Evolutionary conservation across 176 grass and related monocot genomes (phyloP).

Genomic region (Oryza nivara): DNA sequence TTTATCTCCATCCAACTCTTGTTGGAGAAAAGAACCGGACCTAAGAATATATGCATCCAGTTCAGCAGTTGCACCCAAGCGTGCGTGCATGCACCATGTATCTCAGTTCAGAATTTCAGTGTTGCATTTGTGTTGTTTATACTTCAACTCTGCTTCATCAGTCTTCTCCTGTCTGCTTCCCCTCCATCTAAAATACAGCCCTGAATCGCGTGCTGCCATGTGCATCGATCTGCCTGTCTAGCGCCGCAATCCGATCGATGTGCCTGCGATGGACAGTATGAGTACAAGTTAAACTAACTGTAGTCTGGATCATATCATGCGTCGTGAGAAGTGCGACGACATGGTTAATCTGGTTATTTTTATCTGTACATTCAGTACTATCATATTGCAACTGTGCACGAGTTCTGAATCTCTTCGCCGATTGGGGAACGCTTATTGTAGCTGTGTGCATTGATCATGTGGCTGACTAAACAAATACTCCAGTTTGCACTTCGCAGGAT

Average conservation of each 20-base stretch:
- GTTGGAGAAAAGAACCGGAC: too few relatives aligned
- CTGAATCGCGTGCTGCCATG: slow-evolving; percentile 5
- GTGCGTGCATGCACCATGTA: background rate
- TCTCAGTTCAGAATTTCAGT: background rate
- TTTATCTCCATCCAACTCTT: too few relatives aligned
- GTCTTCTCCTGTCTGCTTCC: background rate
- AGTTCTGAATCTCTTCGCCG: background rate
- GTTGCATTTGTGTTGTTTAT: background rate
- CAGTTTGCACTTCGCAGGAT: background rate
- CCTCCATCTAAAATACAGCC: background rate
- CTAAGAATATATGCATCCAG: too few relatives aligned
- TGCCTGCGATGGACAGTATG: background rate
- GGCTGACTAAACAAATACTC: slow-evolving; percentile 10
- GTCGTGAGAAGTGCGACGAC: background rate
- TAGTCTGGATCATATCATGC: background rate
- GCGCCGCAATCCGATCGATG: background rate
- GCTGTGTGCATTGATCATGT: slow-evolving; percentile 27
- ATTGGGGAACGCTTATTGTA: background rate
- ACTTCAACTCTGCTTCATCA: background rate
- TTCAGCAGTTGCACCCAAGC: background rate
- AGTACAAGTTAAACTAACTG: background rate
- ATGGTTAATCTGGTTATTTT: background rate
- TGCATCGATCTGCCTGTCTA: background rate
- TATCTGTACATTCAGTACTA: background rate
- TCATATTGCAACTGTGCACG: background rate